phyloP scores from a whole-genome alignment of 345 rosid species.

The Carallia pectinifolia region DNA sequence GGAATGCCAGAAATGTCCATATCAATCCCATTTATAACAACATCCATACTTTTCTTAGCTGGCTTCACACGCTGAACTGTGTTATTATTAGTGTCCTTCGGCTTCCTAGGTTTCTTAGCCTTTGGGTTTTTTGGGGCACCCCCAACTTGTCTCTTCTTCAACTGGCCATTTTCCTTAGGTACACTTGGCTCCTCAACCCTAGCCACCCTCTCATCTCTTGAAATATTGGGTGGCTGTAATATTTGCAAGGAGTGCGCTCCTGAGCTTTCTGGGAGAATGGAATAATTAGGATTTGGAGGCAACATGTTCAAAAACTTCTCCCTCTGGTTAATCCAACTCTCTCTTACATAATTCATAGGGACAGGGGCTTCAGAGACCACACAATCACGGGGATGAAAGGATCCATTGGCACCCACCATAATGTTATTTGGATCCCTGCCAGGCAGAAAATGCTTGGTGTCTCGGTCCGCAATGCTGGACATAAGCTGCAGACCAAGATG shows the following conservation, averaged over 20 bases:
- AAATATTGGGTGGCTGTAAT: conserved; percentile 52
- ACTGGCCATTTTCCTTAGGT: conserved; percentile 42
- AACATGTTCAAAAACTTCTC: conserved; percentile 70
- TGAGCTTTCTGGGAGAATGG: conserved; percentile 59
- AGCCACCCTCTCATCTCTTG: conserved; percentile 45
- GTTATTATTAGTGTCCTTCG: conserved; percentile 49
- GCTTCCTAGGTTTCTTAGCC: conserved; percentile 81
- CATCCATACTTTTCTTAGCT: conserved; percentile 74
- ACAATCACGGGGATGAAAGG: conserved; percentile 57
- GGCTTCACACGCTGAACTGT: conserved; percentile 65
- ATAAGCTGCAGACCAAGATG: conserved; percentile 78
- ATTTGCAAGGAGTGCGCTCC: conserved; percentile 61
- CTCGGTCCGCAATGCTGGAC: conserved; percentile 66
- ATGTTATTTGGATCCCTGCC: conserved; percentile 59
- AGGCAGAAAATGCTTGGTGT: conserved; percentile 62
- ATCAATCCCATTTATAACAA: conserved; percentile 75
- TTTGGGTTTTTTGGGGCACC: conserved; percentile 54
- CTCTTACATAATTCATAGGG: conserved; percentile 63
- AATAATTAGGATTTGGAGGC: conserved; percentile 44
- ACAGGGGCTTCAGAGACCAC: conserved; percentile 51
- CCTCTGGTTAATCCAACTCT: conserved; percentile 66
- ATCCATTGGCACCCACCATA: conserved; percentile 51
- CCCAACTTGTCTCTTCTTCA: conserved; percentile 66
- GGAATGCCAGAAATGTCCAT: conserved; percentile 89
- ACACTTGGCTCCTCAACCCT: conserved; percentile 51